Conservation (phyloP, 2,329 filamentous ascomycete genomes). For the Pseudofabraea citricarpa region DNA sequence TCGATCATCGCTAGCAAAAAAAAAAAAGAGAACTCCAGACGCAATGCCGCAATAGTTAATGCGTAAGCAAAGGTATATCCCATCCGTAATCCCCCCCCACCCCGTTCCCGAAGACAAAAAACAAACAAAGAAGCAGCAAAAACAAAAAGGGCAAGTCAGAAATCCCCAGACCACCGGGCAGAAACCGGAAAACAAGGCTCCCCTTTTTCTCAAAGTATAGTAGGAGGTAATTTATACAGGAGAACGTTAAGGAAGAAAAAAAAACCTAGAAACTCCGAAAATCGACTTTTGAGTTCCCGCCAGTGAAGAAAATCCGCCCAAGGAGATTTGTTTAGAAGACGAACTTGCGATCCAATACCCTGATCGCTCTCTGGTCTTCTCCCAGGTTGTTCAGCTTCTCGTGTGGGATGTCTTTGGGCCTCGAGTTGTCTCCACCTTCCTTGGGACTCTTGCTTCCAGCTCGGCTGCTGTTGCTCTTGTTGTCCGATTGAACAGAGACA, state of each 20-base stretch:
- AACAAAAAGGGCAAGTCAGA: too few relatives aligned
- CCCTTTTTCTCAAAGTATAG: background rate
- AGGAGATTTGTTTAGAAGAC: slow-evolving; percentile 22
- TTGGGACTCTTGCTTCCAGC: slow-evolving; percentile 22
- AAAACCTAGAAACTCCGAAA: background rate
- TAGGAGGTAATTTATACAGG: background rate
- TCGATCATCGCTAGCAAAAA: background rate
- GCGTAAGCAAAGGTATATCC: slow-evolving; percentile 3
- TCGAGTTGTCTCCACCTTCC: slow-evolving; percentile 16
- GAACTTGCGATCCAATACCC: slow-evolving; percentile 60
- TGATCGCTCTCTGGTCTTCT: slow-evolving; percentile 61
- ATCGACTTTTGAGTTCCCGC: background rate
- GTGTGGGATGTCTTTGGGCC: slow-evolving; percentile 49
- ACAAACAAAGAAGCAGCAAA: background rate
- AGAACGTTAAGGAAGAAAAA: background rate
- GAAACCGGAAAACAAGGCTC: too few relatives aligned
- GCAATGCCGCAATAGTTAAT: slow-evolving; percentile 3
- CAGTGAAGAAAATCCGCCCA: background rate
- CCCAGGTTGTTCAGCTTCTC: slow-evolving; percentile 46
- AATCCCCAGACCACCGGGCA: too few relatives aligned
- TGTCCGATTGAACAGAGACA: slow-evolving; percentile 21
- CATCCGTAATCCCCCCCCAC: background rate
- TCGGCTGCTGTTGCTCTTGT: slow-evolving; percentile 24
- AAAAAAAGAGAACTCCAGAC: background rate
- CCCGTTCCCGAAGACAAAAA: background rate